Evolutionary conservation across 2,329 filamentous ascomycete species (phyloP), one percentile per base, ranked within the genome.

Genomic region (Dendryphion nanum): DNA sequence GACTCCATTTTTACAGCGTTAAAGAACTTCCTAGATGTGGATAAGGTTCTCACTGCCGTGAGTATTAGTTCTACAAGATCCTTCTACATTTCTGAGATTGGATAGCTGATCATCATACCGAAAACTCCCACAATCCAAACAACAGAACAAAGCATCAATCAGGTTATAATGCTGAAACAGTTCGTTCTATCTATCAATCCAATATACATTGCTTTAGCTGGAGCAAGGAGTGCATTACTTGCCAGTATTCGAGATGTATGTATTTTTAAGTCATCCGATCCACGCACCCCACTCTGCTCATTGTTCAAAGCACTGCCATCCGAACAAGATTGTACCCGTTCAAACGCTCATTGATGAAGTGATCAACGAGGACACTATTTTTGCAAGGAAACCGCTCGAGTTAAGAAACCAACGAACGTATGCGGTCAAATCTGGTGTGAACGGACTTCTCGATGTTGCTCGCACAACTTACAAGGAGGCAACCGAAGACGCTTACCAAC

Each of bases 381-480:
- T 86, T 50, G 85, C 87, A 41, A 86, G 77, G 32, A 81, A 83
- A 16, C 85, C 93, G 0, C 74, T 97, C 4, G 91, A 96, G 45
- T 73, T 95, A 40, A 79, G 90, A 12, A 95, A 96, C 44, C 91
- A 97, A 59, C 77, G 91, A 46, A 87, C 85, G 1, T 96, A 94
- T 68, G 91, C 91, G 16, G 84, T 97, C 20, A 93, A 85, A 77
- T 81, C 88, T 31, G 87, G 88, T 1, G 81, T 93, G 29, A 89
- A 88, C 51, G 87, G 87, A 2, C 77, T 96, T 40, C 78, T 97
- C 4, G 91, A 96, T 65, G 86, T 96, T 24, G 87, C 89, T 21
- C 79, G 90, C 4, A 85, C 89, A 54, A 89, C 88, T 0, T 96
- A 93, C 67, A 94, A 93, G 53, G 91, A 97, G 61, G 81, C 85